Evolutionary conservation across 352 stramenopile genomes (phyloP), one percentile per base, ranked within the genome.

Genomic region (Blastocystis sp.): DNA sequence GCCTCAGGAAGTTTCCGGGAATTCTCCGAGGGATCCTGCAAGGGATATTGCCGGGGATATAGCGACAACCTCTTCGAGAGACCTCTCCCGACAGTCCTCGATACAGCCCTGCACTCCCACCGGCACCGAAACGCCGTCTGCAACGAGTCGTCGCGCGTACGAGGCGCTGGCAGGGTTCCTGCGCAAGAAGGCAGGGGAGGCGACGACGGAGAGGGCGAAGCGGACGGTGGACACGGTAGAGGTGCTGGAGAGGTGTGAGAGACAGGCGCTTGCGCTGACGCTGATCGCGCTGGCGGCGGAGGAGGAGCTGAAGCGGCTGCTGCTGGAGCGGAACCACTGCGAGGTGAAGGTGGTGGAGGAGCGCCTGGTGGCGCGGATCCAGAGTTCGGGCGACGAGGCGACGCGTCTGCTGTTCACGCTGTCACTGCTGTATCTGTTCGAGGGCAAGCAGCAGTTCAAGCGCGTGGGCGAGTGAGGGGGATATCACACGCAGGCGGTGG

Each of bases 381-480:
- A 78, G 67, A 61, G 4, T 21, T 14, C 42, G 27, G n/a, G 34
- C 27, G 42, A 32, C 2, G 67, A 78, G 40, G 36, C 46, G 32
- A 34, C 51, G 46, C 38, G 67, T 0, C 46, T 78, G 42, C 27
- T 78, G 38, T 78, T 78, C 46, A 78, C 67, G 7, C 49, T 78
- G 8, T 56, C 67, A 0, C 40, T 78, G 16, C 67, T 78, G 18
- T 78, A 78, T 46, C 67, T 78, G 18, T 78, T 78, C 51, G 67
- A 78, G 49, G 67, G 67, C 1, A 78, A 78, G 42, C 67, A 78
- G 42, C 67, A 78, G 40, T 78, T 36, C 67, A 78, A 78, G 34
- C 67, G 67, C 14, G 67, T 78, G 18, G 18, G 27, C 1, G 32
- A 16, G 27, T 4, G 4, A 6, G n/a, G 0, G 16, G 4, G 2